Conservation (phyloP, 371 early-diverging fungal species). For the Mortierella sp. region DNA sequence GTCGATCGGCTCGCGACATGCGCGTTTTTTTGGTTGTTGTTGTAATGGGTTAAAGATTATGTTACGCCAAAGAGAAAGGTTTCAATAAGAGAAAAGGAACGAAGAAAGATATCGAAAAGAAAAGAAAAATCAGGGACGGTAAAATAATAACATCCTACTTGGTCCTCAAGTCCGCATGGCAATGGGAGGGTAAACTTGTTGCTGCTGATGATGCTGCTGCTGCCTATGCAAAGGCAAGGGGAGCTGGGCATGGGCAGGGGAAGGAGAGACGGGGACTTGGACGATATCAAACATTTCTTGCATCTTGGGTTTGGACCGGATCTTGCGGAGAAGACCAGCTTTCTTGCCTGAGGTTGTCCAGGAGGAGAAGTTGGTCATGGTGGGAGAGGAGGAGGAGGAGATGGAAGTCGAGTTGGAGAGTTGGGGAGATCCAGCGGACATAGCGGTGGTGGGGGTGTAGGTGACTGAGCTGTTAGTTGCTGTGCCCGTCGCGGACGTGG, state of each 20-base stretch:
- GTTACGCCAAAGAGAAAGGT: no score
- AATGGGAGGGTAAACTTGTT: background rate
- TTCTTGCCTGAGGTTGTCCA: slow-evolving; percentile 29
- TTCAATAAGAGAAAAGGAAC: no score
- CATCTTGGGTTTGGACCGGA: slow-evolving; percentile 41
- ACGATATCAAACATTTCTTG: slow-evolving; percentile 52
- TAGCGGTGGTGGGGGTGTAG: background rate
- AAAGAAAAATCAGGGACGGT: background rate
- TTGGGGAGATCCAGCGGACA: background rate
- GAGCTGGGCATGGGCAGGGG: background rate
- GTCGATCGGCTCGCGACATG: no score
- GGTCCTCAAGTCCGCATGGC: background rate
- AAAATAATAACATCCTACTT: background rate
- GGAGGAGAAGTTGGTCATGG: slow-evolving; percentile 21
- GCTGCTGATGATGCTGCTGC: background rate
- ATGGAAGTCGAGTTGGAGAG: slow-evolving; percentile 7
- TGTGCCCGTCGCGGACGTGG: background rate
- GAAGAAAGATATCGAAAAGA: no score
- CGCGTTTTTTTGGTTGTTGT: no score
- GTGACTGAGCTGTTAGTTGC: background rate
- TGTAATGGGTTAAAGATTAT: no score
- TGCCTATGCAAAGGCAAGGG: slow-evolving; percentile 3
- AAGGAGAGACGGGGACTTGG: background rate
- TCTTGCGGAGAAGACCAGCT: slow-evolving; percentile 48
- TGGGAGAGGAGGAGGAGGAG: slow-evolving; percentile 20